Conservation (phyloP, 2,329 filamentous ascomycete genomes). For the Aspergillus udagawae region DNA sequence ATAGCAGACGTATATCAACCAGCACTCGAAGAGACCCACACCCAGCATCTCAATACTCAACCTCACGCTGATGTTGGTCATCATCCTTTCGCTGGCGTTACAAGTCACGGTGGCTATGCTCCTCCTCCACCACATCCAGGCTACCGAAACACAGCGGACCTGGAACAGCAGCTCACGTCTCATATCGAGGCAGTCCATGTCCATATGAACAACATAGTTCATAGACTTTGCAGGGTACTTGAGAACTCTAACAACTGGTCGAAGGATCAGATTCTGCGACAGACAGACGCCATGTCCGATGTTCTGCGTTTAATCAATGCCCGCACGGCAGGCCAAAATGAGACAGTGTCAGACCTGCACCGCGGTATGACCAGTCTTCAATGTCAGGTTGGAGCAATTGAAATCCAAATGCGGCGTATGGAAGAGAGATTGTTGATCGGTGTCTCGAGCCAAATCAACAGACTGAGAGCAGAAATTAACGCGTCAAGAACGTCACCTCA, state of each 20-base stretch:
- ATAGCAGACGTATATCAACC: not conserved
- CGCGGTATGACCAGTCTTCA: constrained; percentile 9
- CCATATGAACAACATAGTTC: constrained; percentile 15
- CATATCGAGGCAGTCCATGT: constrained; percentile 18
- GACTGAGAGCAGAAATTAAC: constrained; percentile 11
- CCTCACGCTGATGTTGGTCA: not conserved
- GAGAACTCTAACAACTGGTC: constrained; percentile 19
- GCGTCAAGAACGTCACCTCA: not conserved
- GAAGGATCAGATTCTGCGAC: constrained; percentile 18
- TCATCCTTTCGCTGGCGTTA: constrained; percentile 9
- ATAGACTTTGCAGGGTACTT: constrained; percentile 10
- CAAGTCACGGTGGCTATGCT: constrained; percentile 20
- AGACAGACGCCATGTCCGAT: constrained; percentile 16
- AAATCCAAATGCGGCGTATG: constrained; percentile 7
- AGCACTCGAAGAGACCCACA: not conserved
- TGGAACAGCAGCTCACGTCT: constrained; percentile 18
- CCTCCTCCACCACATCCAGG: constrained; percentile 20
- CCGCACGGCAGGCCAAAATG: constrained; percentile 10
- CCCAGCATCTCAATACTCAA: not conserved
- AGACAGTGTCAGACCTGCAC: constrained; percentile 11
- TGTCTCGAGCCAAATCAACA: constrained; percentile 12
- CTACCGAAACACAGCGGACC: constrained; percentile 19
- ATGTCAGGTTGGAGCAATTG: constrained; percentile 8
- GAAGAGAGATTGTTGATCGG: constrained; percentile 9
- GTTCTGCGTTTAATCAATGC: constrained; percentile 11